Percentiles rank a stretch among this genome's conserved stretches.
These are phyloP conservation scores for Marvania coccoides DNA, from an alignment of 139 green algal genomes.

Conservation along the genomic window DNA sequence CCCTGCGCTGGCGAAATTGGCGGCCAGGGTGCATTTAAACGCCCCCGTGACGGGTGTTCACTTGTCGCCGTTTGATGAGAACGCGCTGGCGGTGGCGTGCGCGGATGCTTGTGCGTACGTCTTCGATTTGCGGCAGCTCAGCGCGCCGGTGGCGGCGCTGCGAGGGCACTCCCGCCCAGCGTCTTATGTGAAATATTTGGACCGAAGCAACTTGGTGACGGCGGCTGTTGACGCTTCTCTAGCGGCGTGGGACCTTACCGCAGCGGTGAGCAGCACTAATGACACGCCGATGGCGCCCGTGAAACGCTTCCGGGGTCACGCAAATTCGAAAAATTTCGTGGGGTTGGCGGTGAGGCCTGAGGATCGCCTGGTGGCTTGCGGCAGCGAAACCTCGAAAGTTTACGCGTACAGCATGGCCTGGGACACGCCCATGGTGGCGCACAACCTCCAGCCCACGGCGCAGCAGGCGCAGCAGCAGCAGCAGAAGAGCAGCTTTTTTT, in stretches of 20 bases:
- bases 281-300: neutral
- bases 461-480: neutral
- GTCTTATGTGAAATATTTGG: conserved; percentile 78
- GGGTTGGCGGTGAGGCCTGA: conserved; percentile 58
- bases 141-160: conserved; percentile 35
- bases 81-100: conserved; percentile 70
- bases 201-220: conserved; percentile 45
- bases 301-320: conserved; percentile 55
- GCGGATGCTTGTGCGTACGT: conserved; percentile 64
- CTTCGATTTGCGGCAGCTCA: conserved; percentile 57
- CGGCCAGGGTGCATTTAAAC: conserved; percentile 2
- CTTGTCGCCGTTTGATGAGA: conserved; percentile 46
- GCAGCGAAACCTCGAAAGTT: conserved; percentile 48
- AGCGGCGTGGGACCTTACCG: conserved; percentile 49
- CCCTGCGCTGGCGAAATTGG: conserved; percentile 12
- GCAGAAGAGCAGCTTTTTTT: neutral
- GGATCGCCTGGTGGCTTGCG: conserved; percentile 64
- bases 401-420: conserved; percentile 27
- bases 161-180: conserved; percentile 52
- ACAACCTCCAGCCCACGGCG: neutral
- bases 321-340: conserved; percentile 88
- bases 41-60: conserved; percentile 62
- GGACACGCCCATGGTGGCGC: conserved; percentile 3
- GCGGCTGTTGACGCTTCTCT: conserved; percentile 76
- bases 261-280: neutral